Evolutionary conservation across 2,329 filamentous ascomycete genomes (phyloP), one percentile per base, ranked within the genome.

Genomic region (Verticillium klebahnii): DNA sequence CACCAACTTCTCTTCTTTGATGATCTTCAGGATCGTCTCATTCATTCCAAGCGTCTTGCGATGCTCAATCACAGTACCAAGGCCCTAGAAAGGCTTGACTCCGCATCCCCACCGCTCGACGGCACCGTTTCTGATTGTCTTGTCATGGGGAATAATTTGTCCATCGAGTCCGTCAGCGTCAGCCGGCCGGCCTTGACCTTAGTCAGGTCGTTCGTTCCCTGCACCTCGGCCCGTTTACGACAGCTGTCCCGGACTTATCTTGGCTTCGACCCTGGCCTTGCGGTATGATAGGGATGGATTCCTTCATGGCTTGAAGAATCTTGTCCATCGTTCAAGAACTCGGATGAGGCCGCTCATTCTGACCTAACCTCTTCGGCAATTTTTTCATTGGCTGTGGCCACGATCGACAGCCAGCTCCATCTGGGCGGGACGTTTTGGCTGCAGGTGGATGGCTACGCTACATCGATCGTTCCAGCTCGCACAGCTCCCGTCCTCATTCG

Each of bases 291-390:
- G 5, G 15, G 5, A 40, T n/a, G 15, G 2, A 15, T n/a, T 40
- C 37, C 6, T 7, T 40, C 14, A 50, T 4, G 40, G n/a, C n/a
- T 50, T 50, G 40, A 23, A 23, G 9, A 25, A 50, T 8, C n/a
- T 11, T 50, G n/a, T 50, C 40, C 3, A 23, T n/a, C n/a, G 29
- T 29, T 29, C 29, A 29, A 29, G 29, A 29, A 29, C 5, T 29
- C 29, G 29, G 29, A 29, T 4, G 5, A 29, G 4, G 5, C 29
- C 29, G 29, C 5, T 29, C 9, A n/a, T 50, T 50, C 40, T 19
- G 8, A n/a, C 19, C 23, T 23, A 31, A 37, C 14, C 34, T 29
- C 56, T 62, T 70, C 68, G n/a, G 62, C 67, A 65, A 15, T 25
- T 57, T 57, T 57, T 37, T 57, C 56, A 57, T 57, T 57, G 56